Base-by-base conservation (phyloP, 495 filamentous ascomycete species). In the Penicillium roqueforti region DNA sequence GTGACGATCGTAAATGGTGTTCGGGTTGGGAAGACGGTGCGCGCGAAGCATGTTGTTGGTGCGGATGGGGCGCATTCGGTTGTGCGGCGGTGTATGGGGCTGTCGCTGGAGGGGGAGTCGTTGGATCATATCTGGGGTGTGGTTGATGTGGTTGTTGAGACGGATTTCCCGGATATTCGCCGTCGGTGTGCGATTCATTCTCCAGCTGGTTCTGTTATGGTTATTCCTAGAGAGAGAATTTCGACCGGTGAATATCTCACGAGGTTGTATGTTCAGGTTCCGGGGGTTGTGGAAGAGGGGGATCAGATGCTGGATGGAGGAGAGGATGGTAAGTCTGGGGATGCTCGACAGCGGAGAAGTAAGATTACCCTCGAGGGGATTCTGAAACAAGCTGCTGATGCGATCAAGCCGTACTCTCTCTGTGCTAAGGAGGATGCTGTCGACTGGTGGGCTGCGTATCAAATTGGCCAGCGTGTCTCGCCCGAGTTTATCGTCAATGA, bases 241-340 rank as follows among this genome's bases (percentile, higher is more conserved):
- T 53, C 57, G 2, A 56, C 56, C 19, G 68, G 67, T 6, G 78
- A 80, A 51, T 81, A 78, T 62, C 72, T 82, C 5, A 81, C 83
- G 28, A 76, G 84, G 16, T 54, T 87, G 1, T 87, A 87, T 59
- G 81, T 85, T 43, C 66, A 72, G 37, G 46, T 73, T 11, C 49
- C 37, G 11, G 49, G 55, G 20, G 59, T 58, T 7, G 62, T 56
- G 28, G 23, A 46, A 5, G 43, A 46, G 2, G 14, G 14, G 9
- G 44, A 47, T 9, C 34, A 41, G 3, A 3, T n/a, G 20, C 19
- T 36, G 2, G 45, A 34, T 51, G 54, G 58, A 26, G 11, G 56
- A 58, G 19, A 53, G 53, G 6, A 49, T 46, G 32, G 29, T 8
- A 45, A 34, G n/a, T 13, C 44, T 48, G 45, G 63, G 6, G 62